Base-by-base conservation (phyloP, 78 protist genomes). In the Blattamonas nauphoetae region DNA sequence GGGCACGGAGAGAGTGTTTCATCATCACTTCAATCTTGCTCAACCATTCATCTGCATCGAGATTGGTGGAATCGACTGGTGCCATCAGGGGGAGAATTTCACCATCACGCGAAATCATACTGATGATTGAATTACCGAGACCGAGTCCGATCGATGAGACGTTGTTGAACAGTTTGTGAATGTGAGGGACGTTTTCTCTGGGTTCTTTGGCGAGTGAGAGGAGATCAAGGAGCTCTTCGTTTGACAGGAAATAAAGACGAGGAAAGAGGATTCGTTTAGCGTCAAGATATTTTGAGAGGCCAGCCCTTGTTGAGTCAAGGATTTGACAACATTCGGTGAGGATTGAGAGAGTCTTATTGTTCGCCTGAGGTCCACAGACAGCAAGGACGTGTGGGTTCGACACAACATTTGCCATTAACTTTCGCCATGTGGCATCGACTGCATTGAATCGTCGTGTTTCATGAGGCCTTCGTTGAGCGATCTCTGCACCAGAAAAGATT, bases 241-340 rank as follows among this genome's bases (percentile, higher is more conserved):
- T 46, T 5, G 85, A 44, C 41, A 84, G 85, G 78, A 84, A 84
- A 6, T 84, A 84, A 6, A 84, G 42, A 4, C 86, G 86, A 6
- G 86, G 86, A 71, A 84, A 84, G 55, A 71, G 46, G 33, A 45
- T 45, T 5, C 86, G 55, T 43, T 84, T 44, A 6, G 41, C 78
- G 29, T 84, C 86, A 6, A 84, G 34, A 21, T 84, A 84, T 4
- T n/a, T 29, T 11, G 11, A 41, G 11, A 84, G 78, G 38, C 85
- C 86, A 41, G 4, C 45, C 78, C 45, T 5, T 5, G 42, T 33
- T 6, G 6, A 21, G 38, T 84, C 78, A 41, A 84, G 86, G 11
- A 84, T 4, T 5, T 21, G 6, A 11, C 6, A 32, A 11, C 83
- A 79, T 36, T 79, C 83, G 6, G 6, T 11, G 45, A 79, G 21